Base-by-base conservation (phyloP, 169 alveolate genomes). In the Cryptosporidium ubiquitum region DNA sequence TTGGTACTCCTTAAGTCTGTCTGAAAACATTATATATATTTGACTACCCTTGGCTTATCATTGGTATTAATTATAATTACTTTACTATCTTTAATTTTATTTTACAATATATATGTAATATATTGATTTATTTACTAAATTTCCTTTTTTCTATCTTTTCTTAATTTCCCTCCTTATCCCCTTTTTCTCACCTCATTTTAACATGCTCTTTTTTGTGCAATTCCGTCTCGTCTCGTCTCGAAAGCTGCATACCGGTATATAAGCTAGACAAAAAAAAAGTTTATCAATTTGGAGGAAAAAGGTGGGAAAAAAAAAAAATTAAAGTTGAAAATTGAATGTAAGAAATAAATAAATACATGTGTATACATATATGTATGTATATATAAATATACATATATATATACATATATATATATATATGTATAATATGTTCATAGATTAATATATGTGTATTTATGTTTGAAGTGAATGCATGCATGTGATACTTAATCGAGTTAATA, bases 171-270 rank as follows among this genome's bases (percentile, higher is more conserved):
- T 23, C 37, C 39, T 23, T 26, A n/a, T 26, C 66, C 66, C 37
- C 37, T 18, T 26, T 26, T 55, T 26, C 37, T 23, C 29, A 26
- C 39, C 9, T 26, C 66, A 47, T 42, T 3, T 68, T 68, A 40
- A 68, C 79, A 68, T 68, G 79, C 79, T 68, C 31, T 68, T 68
- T 39, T 68, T 42, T 68, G 79, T 49, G 55, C 57, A 23, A 0
- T 5, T 9, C n/a, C 84, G 84, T 70, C 84, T 70, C 68, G 84
- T 70, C 84, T 70, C 84, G 61, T 70, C 57, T 26, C 57, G 84
- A 35, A 70, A 47, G 40, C 18, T 70, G 84, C 84, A 70, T 70
- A 70, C 68, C 84, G 84, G 61, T 57, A 55, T 55, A 20, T 55
- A 55, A 26, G 75, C 10, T 33, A 68, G 84, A 70, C 84, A 47